Base-by-base conservation (phyloP, 2,329 filamentous ascomycete species). In the Neophaeococcomyces mojaviensis region DNA sequence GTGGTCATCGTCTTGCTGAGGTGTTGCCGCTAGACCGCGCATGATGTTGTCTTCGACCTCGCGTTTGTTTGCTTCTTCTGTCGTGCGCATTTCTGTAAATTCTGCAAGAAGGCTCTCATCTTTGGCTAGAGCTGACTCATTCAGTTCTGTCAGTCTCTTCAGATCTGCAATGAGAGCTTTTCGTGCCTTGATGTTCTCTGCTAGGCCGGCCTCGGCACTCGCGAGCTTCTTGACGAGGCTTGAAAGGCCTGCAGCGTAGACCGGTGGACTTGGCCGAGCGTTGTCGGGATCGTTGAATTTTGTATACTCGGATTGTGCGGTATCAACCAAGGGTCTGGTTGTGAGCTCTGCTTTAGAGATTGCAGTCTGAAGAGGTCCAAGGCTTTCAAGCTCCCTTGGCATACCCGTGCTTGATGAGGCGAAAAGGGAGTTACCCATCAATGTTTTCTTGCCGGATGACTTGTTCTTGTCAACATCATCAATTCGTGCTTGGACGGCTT, bases 11-110 rank as follows among this genome's bases (percentile, higher is more conserved):
- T 58, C 53, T n/a, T 56, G 51, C 7, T 38, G 48, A 8, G 59
- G 55, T 32, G 57, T 55, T 39, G 71, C 64, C 7, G 70, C 68
- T 18, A 95, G 75, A 7, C 86, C 87, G 42, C 84, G 80, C 77
- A 98, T 88, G 55, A 98, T 97, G 39, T 80, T 83, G 54, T 90
- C 80, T 64, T 98, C 92, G 6, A 98, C 88, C 39, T 92, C 84
- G 43, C 82, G 81, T 65, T 94, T 94, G 67, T 87, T 89, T 15
- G 74, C 70, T 57, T 96, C 89, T 13, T 88, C 86, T 46, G 81
- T 79, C 2, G 70, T 66, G 56, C 84, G 87, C 46, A 83, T 81
- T n/a, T 70, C 72, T 3, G 72, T 68, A 16, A 97, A 66, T 13
- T 84, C 76, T 5, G 73, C 62, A n/a, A 81, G 70, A 30, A 83